A percentile compares a stretch with the other conserved stretches of the same genome.
These are phyloP conservation scores for Termitomyces sp. DNA, from an alignment of 768 basidiomycete genomes.

Conservation along the genomic window DNA sequence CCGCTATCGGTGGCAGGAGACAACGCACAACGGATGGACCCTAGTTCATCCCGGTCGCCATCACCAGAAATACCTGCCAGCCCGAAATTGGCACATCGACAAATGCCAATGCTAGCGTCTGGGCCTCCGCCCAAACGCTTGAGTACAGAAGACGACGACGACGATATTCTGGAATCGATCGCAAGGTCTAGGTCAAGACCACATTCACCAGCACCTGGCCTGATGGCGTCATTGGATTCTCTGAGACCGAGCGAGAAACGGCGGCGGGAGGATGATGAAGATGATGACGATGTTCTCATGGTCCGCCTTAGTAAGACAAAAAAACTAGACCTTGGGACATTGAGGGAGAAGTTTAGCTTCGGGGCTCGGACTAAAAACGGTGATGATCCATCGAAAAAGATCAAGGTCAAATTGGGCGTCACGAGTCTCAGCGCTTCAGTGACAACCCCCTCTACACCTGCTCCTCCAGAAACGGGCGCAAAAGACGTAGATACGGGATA, in stretches of 20 bases:
- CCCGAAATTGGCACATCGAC: slow-evolving; percentile 33
- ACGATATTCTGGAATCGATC: slow-evolving; percentile 55
- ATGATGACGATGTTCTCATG: slow-evolving; percentile 65
- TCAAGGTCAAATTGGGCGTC: slow-evolving; percentile 67
- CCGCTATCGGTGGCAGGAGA: not conserved
- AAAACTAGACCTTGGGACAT: slow-evolving; percentile 43
- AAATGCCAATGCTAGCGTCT: slow-evolving; percentile 23
- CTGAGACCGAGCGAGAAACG: slow-evolving; percentile 66
- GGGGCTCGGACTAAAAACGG: slow-evolving; percentile 33
- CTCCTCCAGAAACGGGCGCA: slow-evolving; percentile 56
- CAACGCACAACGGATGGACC: slow-evolving; percentile 9
- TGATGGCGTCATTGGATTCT: slow-evolving; percentile 30
- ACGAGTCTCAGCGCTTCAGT: slow-evolving; percentile 32
- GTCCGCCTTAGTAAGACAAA: slow-evolving; percentile 59
- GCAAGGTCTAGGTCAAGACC: slow-evolving; percentile 34
- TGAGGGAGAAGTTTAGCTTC: slow-evolving; percentile 30
- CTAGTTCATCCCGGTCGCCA: slow-evolving; percentile 24
- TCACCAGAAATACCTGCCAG: slow-evolving; percentile 29
- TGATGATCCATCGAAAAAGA: slow-evolving; percentile 62
- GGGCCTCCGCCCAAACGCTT: slow-evolving; percentile 42
- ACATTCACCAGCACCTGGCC: slow-evolving; percentile 30
- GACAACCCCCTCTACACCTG: slow-evolving; percentile 30
- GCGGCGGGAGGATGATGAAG: slow-evolving; percentile 65
- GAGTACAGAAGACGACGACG: slow-evolving; percentile 41
- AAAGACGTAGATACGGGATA: slow-evolving; percentile 78